Percentiles rank a stretch among this genome's conserved stretches.
Evolutionary conservation across 495 filamentous ascomycete species (phyloP).

Genomic region (Lepidopterella palustris): DNA sequence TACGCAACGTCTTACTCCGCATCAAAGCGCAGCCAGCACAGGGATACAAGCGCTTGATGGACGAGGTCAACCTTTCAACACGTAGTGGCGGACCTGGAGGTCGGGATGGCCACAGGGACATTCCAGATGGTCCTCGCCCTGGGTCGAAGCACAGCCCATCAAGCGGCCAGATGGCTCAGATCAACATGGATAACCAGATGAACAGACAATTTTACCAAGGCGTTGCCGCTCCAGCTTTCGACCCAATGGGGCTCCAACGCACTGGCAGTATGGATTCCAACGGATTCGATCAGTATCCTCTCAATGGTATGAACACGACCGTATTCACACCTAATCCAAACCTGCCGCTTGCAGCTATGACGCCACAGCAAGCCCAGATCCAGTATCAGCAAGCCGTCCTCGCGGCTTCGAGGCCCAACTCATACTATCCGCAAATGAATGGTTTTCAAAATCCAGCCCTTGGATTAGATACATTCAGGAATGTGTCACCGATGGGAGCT

Average conservation of each 20-base stretch:
- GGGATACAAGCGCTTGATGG: constrained; percentile 97
- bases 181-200: constrained; percentile 26
- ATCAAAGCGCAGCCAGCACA: constrained; percentile 91
- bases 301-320: constrained; percentile 43
- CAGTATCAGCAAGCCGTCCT: constrained; percentile 57
- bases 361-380: constrained; percentile 51
- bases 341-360: constrained; percentile 45
- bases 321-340: constrained; percentile 46
- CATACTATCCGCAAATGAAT: constrained; percentile 22
- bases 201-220: constrained; percentile 39
- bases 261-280: constrained; percentile 52
- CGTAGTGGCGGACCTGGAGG: constrained; percentile 42
- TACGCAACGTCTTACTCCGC: constrained; percentile 78
- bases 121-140: constrained; percentile 41
- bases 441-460: constrained; percentile 19
- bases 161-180: constrained; percentile 34
- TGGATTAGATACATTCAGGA: constrained; percentile 21
- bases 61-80: constrained; percentile 82
- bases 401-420: constrained; percentile 25
- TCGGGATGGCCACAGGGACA: constrained; percentile 40
- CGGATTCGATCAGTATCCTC: constrained; percentile 46
- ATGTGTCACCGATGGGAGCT: constrained; percentile 13
- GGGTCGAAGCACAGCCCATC: constrained; percentile 44
- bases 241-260: constrained; percentile 42
- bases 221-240: constrained; percentile 39